phyloP scores from a whole-genome alignment of 495 filamentous ascomycete genomes.

The Margaritispora aquatica region DNA sequence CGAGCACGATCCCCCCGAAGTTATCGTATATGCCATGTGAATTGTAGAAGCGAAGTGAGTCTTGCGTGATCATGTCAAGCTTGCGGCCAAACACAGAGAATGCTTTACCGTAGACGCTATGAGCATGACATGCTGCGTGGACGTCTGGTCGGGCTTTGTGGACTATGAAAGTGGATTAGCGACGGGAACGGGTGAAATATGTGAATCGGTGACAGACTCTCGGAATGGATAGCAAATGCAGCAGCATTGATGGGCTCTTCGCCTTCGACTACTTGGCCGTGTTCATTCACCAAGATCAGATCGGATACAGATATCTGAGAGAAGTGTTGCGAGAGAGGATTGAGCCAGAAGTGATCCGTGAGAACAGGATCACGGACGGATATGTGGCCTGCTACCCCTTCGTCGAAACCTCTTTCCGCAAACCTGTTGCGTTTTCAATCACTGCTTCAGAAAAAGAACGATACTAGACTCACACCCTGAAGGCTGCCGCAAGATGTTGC shows the following conservation, averaged over 20 bases:
- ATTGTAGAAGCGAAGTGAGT: slow-evolving; percentile 48
- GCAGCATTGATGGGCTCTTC: slow-evolving; percentile 30
- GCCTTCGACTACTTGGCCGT: slow-evolving; percentile 41
- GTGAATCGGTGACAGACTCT: slow-evolving; percentile 58
- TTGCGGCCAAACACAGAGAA: slow-evolving; percentile 41
- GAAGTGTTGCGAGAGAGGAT: slow-evolving; percentile 53
- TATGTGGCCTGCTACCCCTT: slow-evolving; percentile 63
- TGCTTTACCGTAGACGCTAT: slow-evolving; percentile 43
- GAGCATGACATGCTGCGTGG: slow-evolving; percentile 44
- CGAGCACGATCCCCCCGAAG: slow-evolving; percentile 45
- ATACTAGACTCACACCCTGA: slow-evolving; percentile 37
- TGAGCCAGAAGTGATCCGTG: slow-evolving; percentile 47
- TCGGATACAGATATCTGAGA: slow-evolving; percentile 43
- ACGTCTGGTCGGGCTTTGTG: slow-evolving; percentile 45
- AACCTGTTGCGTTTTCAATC: slow-evolving; percentile 30
- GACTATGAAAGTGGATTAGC: slow-evolving; percentile 24
- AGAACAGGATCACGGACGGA: slow-evolving; percentile 39
- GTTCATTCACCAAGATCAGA: slow-evolving; percentile 46
- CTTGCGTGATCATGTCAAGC: slow-evolving; percentile 45
- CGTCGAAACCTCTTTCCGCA: slow-evolving; percentile 61
- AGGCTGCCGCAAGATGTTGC: slow-evolving; percentile 67
- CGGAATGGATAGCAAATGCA: slow-evolving; percentile 35
- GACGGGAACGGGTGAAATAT: too few relatives aligned
- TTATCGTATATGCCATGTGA: slow-evolving; percentile 35
- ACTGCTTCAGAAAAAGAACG: neutral